Conservation (phyloP, 441 rosid genomes). For the Brassica balearica region DNA sequence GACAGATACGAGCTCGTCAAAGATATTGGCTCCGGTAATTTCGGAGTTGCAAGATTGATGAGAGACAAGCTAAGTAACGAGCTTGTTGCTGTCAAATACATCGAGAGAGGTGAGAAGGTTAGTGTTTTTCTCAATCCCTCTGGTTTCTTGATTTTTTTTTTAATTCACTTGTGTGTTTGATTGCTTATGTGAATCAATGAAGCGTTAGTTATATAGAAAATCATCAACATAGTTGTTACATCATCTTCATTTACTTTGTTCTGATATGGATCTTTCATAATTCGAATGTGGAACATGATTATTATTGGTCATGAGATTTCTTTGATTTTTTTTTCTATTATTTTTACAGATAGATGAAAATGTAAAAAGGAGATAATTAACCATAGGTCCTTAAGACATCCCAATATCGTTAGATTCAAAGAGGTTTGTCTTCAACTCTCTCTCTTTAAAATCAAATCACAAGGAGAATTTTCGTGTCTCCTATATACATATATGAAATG, state of each 20-base stretch:
- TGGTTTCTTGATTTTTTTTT: neutral
- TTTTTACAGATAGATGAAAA: constrained; percentile 87
- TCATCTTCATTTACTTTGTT: neutral
- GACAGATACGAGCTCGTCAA: constrained; percentile 90
- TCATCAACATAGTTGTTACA: neutral
- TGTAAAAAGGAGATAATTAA: constrained; percentile 95
- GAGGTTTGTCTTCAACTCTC: constrained; percentile 64
- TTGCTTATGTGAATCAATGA: neutral
- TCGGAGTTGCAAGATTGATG: constrained; percentile 95
- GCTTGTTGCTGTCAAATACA: constrained; percentile 96
- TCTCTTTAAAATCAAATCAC: neutral
- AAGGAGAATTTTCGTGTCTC: neutral
- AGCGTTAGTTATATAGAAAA: neutral
- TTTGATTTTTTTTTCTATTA: neutral
- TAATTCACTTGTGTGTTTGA: neutral
- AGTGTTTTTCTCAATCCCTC: constrained; percentile 34
- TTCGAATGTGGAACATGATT: neutral
- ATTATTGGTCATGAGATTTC: neutral
- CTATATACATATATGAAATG: neutral
- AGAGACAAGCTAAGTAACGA: constrained; percentile 80
- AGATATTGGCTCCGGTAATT: constrained; percentile 95
- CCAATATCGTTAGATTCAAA: constrained; percentile 82
- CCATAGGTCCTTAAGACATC: constrained; percentile 93
- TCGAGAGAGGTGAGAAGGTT: constrained; percentile 99
- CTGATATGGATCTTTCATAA: neutral